Base-by-base conservation (phyloP, 2,329 filamentous ascomycete genomes). In the Teratosphaeriaceae sp. region DNA sequence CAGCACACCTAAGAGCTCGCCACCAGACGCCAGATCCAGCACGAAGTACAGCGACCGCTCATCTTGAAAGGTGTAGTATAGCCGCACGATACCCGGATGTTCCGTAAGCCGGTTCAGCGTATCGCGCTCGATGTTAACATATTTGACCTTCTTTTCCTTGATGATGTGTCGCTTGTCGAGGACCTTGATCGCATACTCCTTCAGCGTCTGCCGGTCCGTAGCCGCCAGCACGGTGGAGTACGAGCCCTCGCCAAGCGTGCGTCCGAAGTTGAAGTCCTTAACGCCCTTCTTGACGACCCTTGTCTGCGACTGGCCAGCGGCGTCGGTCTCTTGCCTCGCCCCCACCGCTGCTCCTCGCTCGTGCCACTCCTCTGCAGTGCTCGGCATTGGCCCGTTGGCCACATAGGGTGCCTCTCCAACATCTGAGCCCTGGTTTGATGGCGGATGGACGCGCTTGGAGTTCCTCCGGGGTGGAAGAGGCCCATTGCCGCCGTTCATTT, bases 61-160 rank as follows among this genome's bases (percentile, higher is more conserved):
- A 65, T 98, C 92, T 64, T 98, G 92, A 60, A 98, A 98, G 1
- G 92, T 98, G 67, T 98, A 98, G 67, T 97, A 98, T 33, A 98
- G 75, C 49, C 92, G 85, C 44, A 98, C 89, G 46, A 98, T 90
- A 16, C 92, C 92, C 5, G 92, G 92, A 60, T 98, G 92, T 51
- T 98, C 90, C 3, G 90, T 97, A 45, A 98, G 73, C 50, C 92
- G 82, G 62, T 98, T 98, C 43, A 98, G 73, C 0, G 92, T 97
- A 67, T 98, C 90, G 70, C 96, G 96, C 67, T 98, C 92, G 57
- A 98, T 98, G 67, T 97, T 98, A 66, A 98, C 92, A 61, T 98
- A 98, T 74, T 98, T 98, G 60, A 98, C 94, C 75, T 98, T 98
- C 68, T 95, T 97, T 69, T 98, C 92, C 67, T 97, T 98, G 73